Conservation (phyloP, 1,284 basidiomycete genomes). For the Naganishia liquefaciens region DNA sequence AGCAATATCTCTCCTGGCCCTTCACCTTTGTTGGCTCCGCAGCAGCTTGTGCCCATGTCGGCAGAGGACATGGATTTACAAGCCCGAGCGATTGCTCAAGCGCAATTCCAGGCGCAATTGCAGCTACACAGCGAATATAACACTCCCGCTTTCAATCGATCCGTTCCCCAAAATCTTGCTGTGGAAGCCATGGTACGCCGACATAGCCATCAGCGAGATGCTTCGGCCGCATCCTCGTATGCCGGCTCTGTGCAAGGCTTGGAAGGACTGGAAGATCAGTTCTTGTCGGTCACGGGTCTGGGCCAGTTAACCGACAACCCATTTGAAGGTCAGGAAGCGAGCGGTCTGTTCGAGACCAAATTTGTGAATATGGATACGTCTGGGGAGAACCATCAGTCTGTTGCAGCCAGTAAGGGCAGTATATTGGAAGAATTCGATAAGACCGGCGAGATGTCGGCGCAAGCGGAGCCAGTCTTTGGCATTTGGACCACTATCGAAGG, state of each 20-base stretch:
- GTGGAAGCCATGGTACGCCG: slow-evolving; percentile 21
- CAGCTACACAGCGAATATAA: slow-evolving; percentile 3
- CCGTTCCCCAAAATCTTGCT: slow-evolving; percentile 2
- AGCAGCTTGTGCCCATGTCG: slow-evolving; percentile 4
- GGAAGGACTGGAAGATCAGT: slow-evolving; percentile 32
- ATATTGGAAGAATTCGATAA: not conserved
- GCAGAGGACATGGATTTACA: not conserved
- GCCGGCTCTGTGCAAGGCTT: slow-evolving; percentile 29
- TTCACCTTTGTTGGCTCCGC: slow-evolving; percentile 17
- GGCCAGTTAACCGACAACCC: slow-evolving; percentile 8
- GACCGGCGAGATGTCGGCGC: not conserved
- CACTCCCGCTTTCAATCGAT: not conserved
- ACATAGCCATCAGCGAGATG: slow-evolving; percentile 19
- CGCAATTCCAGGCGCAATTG: slow-evolving; percentile 7
- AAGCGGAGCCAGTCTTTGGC: slow-evolving; percentile 14
- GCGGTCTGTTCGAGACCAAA: slow-evolving; percentile 17
- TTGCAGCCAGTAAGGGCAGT: slow-evolving; percentile 4
- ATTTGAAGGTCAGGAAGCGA: slow-evolving; percentile 13
- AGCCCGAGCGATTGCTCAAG: slow-evolving; percentile 10
- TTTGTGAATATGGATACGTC: slow-evolving; percentile 15
- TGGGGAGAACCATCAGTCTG: not conserved
- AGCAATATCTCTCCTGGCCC: slow-evolving; percentile 18
- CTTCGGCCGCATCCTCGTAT: slow-evolving; percentile 27
- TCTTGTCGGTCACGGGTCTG: slow-evolving; percentile 12
- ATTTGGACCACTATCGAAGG: slow-evolving; percentile 15